Base-by-base conservation (phyloP, 805 yeast species). In the Wickerhamiella lipophila region DNA sequence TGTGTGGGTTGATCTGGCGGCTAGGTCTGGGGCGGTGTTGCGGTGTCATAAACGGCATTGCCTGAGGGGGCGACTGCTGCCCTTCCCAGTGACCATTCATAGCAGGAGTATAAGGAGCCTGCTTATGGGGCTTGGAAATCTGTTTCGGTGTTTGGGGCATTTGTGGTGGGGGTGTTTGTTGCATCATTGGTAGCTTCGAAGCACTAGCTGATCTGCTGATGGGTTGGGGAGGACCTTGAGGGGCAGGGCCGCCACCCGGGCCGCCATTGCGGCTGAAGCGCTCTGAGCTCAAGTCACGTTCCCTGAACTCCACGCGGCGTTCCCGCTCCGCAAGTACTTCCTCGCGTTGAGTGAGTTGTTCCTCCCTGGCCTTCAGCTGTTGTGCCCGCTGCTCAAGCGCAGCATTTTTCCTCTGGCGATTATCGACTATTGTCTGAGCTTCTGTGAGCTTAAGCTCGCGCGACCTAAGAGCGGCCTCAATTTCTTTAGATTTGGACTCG, bases 311-410 rank as follows among this genome's bases (percentile, higher is more conserved):
- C 22, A 44, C 23, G 16, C 47, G 47, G 9, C 47, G 41, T 5
- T 32, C 22, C 19, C 45, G 47, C n/a, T 49, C 45, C 2, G 19
- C n/a, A 18, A 41, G 23, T 3, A 39, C 27, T 29, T 47, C 52
- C 35, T 55, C 58, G 26, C 56, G 53, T 13, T 34, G 50, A 1
- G 23, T 35, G 7, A 47, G 22, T 22, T 43, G 41, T 18, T 52
- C 54, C 46, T 53, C 56, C 18, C 22, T 16, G 11, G 47, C 52
- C 30, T 46, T 35, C 23, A 51, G 25, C 43, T 49, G 49, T 49
- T 49, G 49, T 29, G 40, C 48, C 25, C 54, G 40, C 41, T 34
- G 30, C 40, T 44, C 47, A 6, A 44, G 3, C 25, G 34, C 34
- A 5, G 30, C 25, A 3, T 15, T 12, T 3, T 42, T 36, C 27